Base-by-base conservation (phyloP, 768 basidiomycete genomes). In the Naganishia vishniacii region DNA sequence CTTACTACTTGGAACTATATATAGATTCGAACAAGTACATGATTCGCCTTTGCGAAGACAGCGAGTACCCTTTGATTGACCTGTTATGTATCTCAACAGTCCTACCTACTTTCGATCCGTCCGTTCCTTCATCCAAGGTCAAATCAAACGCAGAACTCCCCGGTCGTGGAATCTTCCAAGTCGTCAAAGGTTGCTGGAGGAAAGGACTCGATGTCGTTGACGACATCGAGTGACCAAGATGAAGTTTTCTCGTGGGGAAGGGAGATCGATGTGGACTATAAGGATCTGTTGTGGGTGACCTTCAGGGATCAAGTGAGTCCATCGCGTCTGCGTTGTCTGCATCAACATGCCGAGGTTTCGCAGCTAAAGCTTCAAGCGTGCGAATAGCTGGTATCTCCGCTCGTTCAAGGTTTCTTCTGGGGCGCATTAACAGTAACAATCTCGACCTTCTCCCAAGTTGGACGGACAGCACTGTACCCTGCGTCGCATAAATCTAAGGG, bases 401-500 rank as follows among this genome's bases (percentile, higher is more conserved):
- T 77, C 2, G 48, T 71, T n/a, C 75, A 77, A 71, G 75, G 75
- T 12, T 70, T 72, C 28, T 34, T 74, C 8, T 77, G 75, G 75
- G 75, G 75, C n/a, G 72, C 69, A 34, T 63, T 67, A 8, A 70
- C 70, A 1, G 44, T 75, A n/a, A 66, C 72, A 61, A 65, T 74
- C 41, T 67, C 70, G 23, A 63, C 69, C 7, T 62, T 72, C 1
- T 65, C 70, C 1, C 45, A 65, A 6, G 60, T 60, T 15, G 62
- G 73, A 25, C 68, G 73, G 11, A 29, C 59, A 13, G 58, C 70
- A 9, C 62, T 77, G 3, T 77, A 75, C 46, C 75, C 75, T 12
- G 51, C 70, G 0, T 68, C 67, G 5, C 73, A 75, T 59, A 58
- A 69, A 29, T 48, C 49, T 11, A 51, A 67, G 51, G 74, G 74